Evolutionary conservation across 2,329 filamentous ascomycete species (phyloP), one percentile per base, ranked within the genome.

Genomic region (Fragosphaeria purpurea): DNA sequence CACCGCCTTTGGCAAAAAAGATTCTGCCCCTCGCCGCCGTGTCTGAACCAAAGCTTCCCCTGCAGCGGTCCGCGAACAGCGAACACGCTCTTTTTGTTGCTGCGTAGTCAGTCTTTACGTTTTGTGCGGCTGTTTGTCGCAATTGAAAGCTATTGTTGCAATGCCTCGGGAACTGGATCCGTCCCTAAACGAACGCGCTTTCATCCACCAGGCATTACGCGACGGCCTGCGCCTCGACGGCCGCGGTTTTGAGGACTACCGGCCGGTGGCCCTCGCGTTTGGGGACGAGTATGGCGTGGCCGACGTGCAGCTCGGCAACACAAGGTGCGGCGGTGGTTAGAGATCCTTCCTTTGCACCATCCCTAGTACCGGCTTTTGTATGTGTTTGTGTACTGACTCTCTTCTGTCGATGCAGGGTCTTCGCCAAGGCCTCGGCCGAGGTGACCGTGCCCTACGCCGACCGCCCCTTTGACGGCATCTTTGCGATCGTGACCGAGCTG

Each of bases 121-220:
- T 33, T 13, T 32, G 41, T 8, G 5, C 39, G 34, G 8, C 9
- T 3, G 37, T 40, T 12, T n/a, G 22, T 11, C 37, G 11, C 33
- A 22, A 31, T 37, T 9, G 9, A 47, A 57, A 53, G 54, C 57
- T 3, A 13, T 30, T 75, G 40, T 41, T 32, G 51, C 57, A 56
- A 97, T 97, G 91, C 91, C 91, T 63, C 85, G 87, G 68, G 90
- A 96, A 83, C 82, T 84, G 53, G 87, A 94, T 60, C 87, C 91
- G 50, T 96, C 91, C 48, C 78, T 86, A 56, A 88, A 91, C 64
- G 91, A 97, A 74, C 87, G 81, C 65, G 80, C 81, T 8, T 98
- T 98, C 66, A 79, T 96, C 57, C 74, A 83, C 54, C 80, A 94
- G 63, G 90, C 91, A 43, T 78, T 98, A 9, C 76, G 83, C 59